These are phyloP conservation scores for Solanum hybrid DNA, from an alignment of 305 asterid species.

Conservation along the genomic window DNA sequence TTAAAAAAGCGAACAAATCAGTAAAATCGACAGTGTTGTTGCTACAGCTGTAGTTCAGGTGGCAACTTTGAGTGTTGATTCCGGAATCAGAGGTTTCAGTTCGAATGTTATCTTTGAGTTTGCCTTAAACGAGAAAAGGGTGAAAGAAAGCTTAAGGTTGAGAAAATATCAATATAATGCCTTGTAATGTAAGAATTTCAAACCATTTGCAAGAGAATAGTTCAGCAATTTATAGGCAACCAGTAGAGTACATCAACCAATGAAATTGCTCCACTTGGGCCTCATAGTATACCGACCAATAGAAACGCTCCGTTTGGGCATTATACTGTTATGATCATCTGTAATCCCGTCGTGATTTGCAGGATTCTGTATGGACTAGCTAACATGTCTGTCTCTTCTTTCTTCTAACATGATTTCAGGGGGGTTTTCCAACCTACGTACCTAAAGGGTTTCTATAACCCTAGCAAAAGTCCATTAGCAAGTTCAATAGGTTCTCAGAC, in stretches of 20 bases:
- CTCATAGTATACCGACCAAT: background rate
- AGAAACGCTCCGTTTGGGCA: background rate
- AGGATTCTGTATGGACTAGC: background rate
- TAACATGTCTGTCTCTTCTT: background rate
- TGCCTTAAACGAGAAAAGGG: background rate
- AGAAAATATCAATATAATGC: background rate
- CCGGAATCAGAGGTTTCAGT: background rate
- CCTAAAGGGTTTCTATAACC: background rate
- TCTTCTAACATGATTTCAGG: background rate
- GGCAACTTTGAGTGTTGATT: background rate
- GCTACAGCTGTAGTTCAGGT: background rate
- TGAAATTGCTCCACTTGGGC: background rate
- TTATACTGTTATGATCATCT: background rate
- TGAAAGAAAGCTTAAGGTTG: background rate
- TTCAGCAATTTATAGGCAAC: background rate
- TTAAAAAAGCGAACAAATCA: background rate
- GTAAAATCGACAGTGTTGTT: background rate
- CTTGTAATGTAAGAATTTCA: background rate
- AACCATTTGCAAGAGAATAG: background rate
- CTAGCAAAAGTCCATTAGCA: background rate
- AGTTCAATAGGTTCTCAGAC: background rate
- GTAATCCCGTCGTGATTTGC: background rate
- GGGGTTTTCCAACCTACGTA: background rate
- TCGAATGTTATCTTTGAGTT: background rate
- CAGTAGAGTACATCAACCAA: background rate